Evolutionary conservation across 2,329 filamentous ascomycete genomes (phyloP).

Genomic region (Fusarium sp.): DNA sequence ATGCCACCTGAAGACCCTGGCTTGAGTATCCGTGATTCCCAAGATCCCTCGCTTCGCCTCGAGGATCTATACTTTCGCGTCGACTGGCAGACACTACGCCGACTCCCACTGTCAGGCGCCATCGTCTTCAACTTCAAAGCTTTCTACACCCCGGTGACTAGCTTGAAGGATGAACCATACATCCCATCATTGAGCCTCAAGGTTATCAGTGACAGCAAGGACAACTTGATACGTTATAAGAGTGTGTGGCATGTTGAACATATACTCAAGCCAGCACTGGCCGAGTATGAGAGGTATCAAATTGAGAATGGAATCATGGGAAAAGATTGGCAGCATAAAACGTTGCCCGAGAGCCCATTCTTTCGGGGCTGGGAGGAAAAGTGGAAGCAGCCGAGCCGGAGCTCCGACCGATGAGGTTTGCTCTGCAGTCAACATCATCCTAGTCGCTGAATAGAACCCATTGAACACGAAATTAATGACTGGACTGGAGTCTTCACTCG

Average conservation of each 20-base stretch:
- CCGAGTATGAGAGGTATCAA: slow-evolving; percentile 74
- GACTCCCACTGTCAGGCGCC: slow-evolving; percentile 78
- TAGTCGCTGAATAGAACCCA: background rate
- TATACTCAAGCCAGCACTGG: slow-evolving; percentile 72
- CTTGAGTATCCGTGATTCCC: slow-evolving; percentile 66
- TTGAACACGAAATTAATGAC: background rate
- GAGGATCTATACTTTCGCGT: slow-evolving; percentile 77
- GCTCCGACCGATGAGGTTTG: background rate
- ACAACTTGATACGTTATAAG: slow-evolving; percentile 80
- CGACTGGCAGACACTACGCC: slow-evolving; percentile 87
- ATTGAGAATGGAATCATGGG: slow-evolving; percentile 68
- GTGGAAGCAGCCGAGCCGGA: background rate
- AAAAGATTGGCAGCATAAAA: slow-evolving; percentile 72
- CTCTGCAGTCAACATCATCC: background rate
- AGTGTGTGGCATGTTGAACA: slow-evolving; percentile 81
- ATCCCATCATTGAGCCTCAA: slow-evolving; percentile 64
- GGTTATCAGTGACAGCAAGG: slow-evolving; percentile 56
- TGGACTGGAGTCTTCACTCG: background rate
- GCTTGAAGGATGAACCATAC: slow-evolving; percentile 77
- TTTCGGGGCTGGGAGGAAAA: slow-evolving; percentile 74
- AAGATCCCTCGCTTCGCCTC: slow-evolving; percentile 66
- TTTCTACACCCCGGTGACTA: slow-evolving; percentile 78
- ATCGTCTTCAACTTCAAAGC: slow-evolving; percentile 92
- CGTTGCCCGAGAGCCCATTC: slow-evolving; percentile 79
- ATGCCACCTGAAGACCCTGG: slow-evolving; percentile 76